Percentiles rank a stretch among this genome's conserved stretches.
These are phyloP conservation scores for Moringa oleifera DNA, from an alignment of 345 rosid genomes.

Conservation along the genomic window DNA sequence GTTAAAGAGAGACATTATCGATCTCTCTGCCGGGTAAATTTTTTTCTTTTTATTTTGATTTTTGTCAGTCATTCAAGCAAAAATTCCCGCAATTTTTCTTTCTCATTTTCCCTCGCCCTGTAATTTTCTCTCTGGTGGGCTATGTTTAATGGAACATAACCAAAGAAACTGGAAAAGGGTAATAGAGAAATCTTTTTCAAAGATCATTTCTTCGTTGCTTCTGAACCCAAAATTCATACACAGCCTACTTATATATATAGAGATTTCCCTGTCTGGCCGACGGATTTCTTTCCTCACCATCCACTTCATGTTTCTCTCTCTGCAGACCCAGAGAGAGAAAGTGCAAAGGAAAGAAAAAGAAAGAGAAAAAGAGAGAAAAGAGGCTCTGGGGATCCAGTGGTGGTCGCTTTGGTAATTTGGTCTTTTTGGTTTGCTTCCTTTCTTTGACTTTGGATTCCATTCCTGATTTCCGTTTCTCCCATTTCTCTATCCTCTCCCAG, in stretches of 20 bases:
- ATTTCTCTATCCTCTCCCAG: slow-evolving; percentile 1
- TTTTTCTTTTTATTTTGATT: no score
- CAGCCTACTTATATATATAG: no score
- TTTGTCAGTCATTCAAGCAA: slow-evolving; percentile 20
- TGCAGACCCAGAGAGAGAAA: neutral
- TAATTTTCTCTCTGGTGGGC: neutral
- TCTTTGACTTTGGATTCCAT: neutral
- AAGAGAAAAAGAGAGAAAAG: neutral
- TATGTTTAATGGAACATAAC: no score
- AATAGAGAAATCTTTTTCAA: no score
- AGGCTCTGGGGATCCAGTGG: neutral
- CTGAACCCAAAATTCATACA: no score
- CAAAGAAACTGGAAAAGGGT: no score
- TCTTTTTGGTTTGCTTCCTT: neutral
- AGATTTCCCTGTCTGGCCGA: no score
- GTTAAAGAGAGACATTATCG: no score
- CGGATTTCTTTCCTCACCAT: neutral
- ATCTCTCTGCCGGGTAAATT: no score
- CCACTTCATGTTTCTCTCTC: slow-evolving; percentile 6
- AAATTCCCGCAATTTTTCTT: slow-evolving; percentile 9
- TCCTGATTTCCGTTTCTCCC: neutral
- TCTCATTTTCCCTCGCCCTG: neutral
- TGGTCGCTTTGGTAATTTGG: neutral
- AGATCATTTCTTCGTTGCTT: no score
- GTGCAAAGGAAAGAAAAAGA: neutral